Percentiles rank a stretch among this genome's conserved stretches.
Conservation (phyloP, 148 eudicot genomes). For the Vaccinium macrocarpon region DNA sequence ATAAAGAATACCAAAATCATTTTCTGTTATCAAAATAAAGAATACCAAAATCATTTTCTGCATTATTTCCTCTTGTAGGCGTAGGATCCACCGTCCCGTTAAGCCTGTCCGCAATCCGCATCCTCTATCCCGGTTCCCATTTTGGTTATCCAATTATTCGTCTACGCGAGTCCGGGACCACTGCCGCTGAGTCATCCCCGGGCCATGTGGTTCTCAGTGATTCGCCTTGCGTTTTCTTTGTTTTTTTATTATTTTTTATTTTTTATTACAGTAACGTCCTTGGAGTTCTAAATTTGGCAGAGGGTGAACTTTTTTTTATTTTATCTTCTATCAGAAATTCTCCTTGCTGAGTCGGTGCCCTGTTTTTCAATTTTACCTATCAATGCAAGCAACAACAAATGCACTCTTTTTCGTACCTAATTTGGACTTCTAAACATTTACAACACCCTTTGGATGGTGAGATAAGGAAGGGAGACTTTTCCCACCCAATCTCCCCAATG, state of each 20-base stretch:
- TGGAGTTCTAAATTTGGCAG: neutral
- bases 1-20: too few species aligned
- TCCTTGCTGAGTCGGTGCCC: neutral
- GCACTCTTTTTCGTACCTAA: neutral
- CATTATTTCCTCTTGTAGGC: too few species aligned
- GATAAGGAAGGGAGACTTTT: too few species aligned
- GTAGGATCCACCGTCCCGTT: too few species aligned
- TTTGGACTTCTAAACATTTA: neutral
- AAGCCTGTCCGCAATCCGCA: too few species aligned
- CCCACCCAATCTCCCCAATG: too few species aligned
- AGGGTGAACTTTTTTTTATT: neutral
- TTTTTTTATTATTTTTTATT: neutral
- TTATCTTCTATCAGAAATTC: neutral
- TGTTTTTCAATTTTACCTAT: neutral
- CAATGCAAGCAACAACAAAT: neutral
- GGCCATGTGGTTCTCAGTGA: neutral
- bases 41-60: too few species aligned
- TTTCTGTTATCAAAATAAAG: too few species aligned
- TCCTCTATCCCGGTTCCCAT: neutral
- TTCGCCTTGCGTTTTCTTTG: neutral
- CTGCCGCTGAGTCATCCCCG: neutral
- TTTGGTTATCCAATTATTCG: neutral
- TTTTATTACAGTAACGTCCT: neutral
- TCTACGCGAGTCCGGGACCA: neutral
- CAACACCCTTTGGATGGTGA: too few species aligned